phyloP scores from a whole-genome alignment of 2,329 filamentous ascomycete species.

The Cladosporium sp. region DNA sequence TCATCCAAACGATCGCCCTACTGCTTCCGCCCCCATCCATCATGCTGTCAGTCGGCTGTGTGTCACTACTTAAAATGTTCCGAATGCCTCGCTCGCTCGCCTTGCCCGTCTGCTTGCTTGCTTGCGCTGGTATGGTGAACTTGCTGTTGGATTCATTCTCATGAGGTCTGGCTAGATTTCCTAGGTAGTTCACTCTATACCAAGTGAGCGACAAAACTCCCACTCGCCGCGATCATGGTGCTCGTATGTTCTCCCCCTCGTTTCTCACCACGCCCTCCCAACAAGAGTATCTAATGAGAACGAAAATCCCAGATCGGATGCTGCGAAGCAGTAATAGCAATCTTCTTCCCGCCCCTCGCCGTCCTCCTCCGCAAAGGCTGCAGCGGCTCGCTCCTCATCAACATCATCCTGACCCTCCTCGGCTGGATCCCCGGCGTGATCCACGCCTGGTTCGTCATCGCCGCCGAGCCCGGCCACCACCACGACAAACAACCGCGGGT shows the following conservation, averaged over 20 bases:
- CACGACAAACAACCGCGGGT: neutral
- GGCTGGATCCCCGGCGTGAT: conserved; percentile 61
- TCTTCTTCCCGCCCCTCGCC: conserved; percentile 81
- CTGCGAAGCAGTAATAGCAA: conserved; percentile 57
- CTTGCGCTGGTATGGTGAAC: no score
- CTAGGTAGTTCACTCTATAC: no score
- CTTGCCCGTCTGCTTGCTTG: no score
- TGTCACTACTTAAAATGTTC: no score
- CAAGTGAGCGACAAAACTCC: no score
- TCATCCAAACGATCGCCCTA: no score
- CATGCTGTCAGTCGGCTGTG: no score
- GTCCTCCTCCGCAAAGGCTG: conserved; percentile 88
- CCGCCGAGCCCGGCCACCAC: conserved; percentile 2
- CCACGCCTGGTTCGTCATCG: conserved; percentile 66
- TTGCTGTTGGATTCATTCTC: no score
- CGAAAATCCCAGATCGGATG: conserved; percentile 12
- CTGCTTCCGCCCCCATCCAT: no score
- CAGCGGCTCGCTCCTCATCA: conserved; percentile 77
- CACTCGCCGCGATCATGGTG: neutral
- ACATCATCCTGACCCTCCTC: conserved; percentile 77
- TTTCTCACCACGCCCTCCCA: neutral
- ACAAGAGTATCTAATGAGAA: neutral
- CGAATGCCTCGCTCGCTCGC: no score
- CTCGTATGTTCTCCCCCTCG: neutral
- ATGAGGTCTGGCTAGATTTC: no score